A percentile compares a stretch with the other conserved stretches of the same genome.
These are phyloP conservation scores for Coemansia sp. DNA, from an alignment of 192 early-diverging fungal genomes.

Conservation along the genomic window DNA sequence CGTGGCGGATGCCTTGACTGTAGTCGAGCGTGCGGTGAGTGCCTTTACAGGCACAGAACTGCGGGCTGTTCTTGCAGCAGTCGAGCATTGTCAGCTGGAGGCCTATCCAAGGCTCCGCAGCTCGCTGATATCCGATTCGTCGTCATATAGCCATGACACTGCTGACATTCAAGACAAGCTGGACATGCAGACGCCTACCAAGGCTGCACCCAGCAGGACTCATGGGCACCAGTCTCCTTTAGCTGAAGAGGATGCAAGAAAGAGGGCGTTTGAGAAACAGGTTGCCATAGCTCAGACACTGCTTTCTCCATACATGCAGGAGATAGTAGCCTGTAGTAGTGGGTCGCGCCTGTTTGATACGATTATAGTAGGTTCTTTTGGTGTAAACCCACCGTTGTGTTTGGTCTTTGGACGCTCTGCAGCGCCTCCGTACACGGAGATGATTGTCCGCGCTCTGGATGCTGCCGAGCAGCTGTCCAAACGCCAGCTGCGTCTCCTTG, in stretches of 20 bases:
- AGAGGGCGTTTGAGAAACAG: conserved; percentile 23
- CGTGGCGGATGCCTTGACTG: conserved; percentile 27
- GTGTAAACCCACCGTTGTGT: conserved; percentile 16
- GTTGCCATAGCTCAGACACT: conserved; percentile 20
- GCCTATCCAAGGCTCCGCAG: conserved; percentile 21
- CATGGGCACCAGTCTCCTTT: conserved; percentile 1
- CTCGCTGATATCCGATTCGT: neutral
- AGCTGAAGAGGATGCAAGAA: conserved; percentile 4
- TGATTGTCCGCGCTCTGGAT: conserved; percentile 22
- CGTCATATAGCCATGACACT: neutral
- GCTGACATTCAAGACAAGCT: neutral
- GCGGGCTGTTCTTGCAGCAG: conserved; percentile 28
- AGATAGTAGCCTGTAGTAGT: conserved; percentile 20
- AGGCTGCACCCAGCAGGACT: neutral
- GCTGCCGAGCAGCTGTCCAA: conserved; percentile 31
- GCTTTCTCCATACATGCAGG: conserved; percentile 18
- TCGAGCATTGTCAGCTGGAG: conserved; percentile 29
- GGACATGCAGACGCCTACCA: conserved; percentile 26
- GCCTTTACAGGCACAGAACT: conserved; percentile 37
- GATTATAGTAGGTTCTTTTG: conserved; percentile 4
- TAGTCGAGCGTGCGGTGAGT: conserved; percentile 31
- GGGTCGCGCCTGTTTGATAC: conserved; percentile 27
- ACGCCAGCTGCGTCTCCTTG: conserved; percentile 39
- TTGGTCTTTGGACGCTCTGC: conserved; percentile 20
- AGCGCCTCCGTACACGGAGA: conserved; percentile 8